phyloP scores from a whole-genome alignment of 2,329 filamentous ascomycete genomes.

The Cryoendolithus antarcticus region DNA sequence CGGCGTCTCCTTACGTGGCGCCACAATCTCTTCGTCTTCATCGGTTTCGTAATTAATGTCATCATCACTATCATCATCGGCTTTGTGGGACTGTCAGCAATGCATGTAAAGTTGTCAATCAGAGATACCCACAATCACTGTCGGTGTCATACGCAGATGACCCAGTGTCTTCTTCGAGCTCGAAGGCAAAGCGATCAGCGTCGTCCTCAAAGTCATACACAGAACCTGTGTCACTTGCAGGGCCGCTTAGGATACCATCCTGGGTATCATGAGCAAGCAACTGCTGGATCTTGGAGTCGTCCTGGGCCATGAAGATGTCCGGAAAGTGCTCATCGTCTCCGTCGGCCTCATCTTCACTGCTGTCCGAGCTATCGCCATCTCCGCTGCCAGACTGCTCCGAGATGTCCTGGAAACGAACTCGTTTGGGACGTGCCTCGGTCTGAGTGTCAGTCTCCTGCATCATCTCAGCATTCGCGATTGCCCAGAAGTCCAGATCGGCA shows the following conservation, averaged over 20 bases:
- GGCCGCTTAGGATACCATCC: constrained; percentile 11
- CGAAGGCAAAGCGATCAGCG: constrained; percentile 16
- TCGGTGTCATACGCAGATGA: constrained; percentile 18
- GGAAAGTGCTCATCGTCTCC: constrained; percentile 21
- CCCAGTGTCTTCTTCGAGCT: constrained; percentile 20
- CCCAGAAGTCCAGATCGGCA: constrained; percentile 19
- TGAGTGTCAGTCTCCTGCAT: constrained; percentile 12
- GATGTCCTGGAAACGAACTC: constrained; percentile 24
- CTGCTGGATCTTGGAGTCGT: constrained; percentile 9
- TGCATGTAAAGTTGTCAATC: constrained; percentile 3
- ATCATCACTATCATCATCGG: constrained; percentile 22
- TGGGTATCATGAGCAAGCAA: constrained; percentile 11
- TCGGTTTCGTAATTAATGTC: constrained; percentile 24
- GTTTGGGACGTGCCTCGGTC: constrained; percentile 17
- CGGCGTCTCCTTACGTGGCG: neutral
- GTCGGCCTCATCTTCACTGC: constrained; percentile 19
- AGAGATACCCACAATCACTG: constrained; percentile 19
- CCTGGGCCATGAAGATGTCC: constrained; percentile 22
- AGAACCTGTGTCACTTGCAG: constrained; percentile 20
- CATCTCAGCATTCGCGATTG: constrained; percentile 9
- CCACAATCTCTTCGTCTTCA: constrained; percentile 12
- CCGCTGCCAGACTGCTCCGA: constrained; percentile 16
- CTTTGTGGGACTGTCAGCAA: constrained; percentile 18
- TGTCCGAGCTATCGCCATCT: constrained; percentile 13
- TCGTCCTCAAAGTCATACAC: constrained; percentile 24